These are phyloP conservation scores for Eruca vesicaria DNA, from an alignment of 441 rosid genomes.

Conservation along the genomic window DNA sequence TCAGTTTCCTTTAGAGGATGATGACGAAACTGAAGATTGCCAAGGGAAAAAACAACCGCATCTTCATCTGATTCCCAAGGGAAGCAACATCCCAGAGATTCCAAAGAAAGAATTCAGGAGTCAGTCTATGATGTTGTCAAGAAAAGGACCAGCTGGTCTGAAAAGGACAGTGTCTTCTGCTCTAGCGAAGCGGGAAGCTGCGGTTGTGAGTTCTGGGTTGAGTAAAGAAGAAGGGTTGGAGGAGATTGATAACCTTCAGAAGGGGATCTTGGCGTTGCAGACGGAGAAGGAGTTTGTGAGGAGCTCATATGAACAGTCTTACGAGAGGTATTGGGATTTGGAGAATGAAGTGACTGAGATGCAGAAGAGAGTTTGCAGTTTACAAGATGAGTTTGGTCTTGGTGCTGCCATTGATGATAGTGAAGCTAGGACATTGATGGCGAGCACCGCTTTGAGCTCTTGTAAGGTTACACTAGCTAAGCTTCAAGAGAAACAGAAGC, in stretches of 20 bases:
- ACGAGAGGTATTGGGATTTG: slow-evolving; percentile 51
- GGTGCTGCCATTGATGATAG: slow-evolving; percentile 57
- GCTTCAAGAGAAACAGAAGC: slow-evolving; percentile 61
- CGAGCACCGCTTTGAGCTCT: slow-evolving; percentile 62
- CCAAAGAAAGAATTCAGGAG: slow-evolving; percentile 54
- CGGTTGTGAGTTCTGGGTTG: slow-evolving; percentile 49
- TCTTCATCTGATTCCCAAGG: slow-evolving; percentile 28
- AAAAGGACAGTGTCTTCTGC: slow-evolving; percentile 34
- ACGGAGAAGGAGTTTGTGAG: slow-evolving; percentile 71
- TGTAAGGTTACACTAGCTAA: slow-evolving; percentile 55
- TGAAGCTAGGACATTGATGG: slow-evolving; percentile 79
- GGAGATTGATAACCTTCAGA: slow-evolving; percentile 67
- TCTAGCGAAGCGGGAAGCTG: slow-evolving; percentile 26
- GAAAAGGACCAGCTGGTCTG: slow-evolving; percentile 40
- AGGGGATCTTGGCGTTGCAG: slow-evolving; percentile 64
- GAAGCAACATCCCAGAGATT: slow-evolving; percentile 35
- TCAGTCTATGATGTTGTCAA: slow-evolving; percentile 33
- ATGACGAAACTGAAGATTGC: slow-evolving; percentile 33
- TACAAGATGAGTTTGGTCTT: slow-evolving; percentile 75
- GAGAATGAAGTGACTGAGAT: slow-evolving; percentile 53
- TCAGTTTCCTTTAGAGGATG: slow-evolving; percentile 54
- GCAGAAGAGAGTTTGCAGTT: slow-evolving; percentile 56
- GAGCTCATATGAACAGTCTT: slow-evolving; percentile 53
- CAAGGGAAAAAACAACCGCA: slow-evolving; percentile 16
- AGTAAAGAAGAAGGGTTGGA: slow-evolving; percentile 52